Evolutionary conservation across 2,329 filamentous ascomycete species (phyloP).

Genomic region (Apiospora hydei): DNA sequence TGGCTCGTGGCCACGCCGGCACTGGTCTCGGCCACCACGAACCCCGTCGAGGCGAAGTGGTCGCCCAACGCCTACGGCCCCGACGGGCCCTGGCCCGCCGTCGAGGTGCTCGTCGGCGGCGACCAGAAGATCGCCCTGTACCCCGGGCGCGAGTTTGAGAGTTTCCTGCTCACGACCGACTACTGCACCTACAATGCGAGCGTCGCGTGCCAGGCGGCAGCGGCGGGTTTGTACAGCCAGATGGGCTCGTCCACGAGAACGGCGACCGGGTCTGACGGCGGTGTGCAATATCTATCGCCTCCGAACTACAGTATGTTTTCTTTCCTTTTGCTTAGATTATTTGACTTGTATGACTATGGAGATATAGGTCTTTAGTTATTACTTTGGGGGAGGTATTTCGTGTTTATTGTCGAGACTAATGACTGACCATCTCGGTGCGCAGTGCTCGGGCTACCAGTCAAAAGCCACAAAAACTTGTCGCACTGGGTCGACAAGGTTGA

Average conservation of each 20-base stretch:
- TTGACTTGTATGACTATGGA: no score
- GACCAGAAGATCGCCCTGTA: conserved; percentile 32
- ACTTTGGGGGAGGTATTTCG: no score
- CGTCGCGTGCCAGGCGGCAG: neutral
- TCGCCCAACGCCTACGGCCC: conserved; percentile 34
- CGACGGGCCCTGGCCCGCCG: conserved; percentile 41
- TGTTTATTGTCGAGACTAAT: no score
- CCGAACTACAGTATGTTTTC: no score
- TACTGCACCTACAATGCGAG: neutral
- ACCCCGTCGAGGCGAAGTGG: neutral
- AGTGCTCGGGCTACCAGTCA: no score
- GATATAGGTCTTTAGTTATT: no score
- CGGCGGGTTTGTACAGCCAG: neutral
- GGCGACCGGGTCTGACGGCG: neutral
- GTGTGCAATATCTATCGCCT: no score
- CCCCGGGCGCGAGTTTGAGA: conserved; percentile 32
- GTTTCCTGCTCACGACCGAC: neutral
- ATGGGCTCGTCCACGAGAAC: neutral
- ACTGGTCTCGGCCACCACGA: neutral
- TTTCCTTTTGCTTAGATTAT: no score
- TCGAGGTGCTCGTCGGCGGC: conserved; percentile 31
- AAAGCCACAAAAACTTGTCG: no score
- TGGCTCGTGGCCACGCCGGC: no score
- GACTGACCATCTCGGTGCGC: no score
- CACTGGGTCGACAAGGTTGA: no score